Evolutionary conservation across 805 yeast genomes (phyloP), one percentile per base, ranked within the genome.

Genomic region (Saccharomycopsis synnaedendra): DNA sequence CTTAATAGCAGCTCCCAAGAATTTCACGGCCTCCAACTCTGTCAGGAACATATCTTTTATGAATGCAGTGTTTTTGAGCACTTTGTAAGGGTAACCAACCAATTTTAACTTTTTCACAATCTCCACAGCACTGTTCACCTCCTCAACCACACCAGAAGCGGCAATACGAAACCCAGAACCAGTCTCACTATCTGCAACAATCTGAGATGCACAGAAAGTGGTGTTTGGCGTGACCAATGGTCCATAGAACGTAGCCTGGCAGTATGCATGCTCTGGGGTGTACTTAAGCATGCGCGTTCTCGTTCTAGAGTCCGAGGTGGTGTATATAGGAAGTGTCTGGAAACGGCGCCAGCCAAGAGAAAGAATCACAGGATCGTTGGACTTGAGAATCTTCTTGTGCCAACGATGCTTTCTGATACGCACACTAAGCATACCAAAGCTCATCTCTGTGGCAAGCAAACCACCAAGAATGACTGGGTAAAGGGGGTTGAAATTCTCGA

Each of bases 331-430:
- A 47, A 90, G 68, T 0, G 98, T 89, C 66, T 93, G 99, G 69
- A 93, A 94, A 64, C 99, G 75, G 69, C 99, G 80, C 99, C 98
- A 93, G 37, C 99, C 99, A 40, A 93, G 67, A 0, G 97, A 90
- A 43, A 93, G 63, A 47, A 93, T 87, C 55, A 94, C 71, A 1
- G 99, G 98, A 67, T 93, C 99, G 60, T 87, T 94, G 6, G 97
- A 78, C 65, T 93, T 93, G 58, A 93, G 71, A 50, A 94, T 86
- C 73, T 88, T 88, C 62, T 88, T 90, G 67, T 93, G 97, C 99
- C 99, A 93, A 70, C 98, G 80, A 63, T 93, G 99, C 66, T 96
- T 81, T 78, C 96, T 88, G 52, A 93, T 78, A 68, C 97, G 79
- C 43, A 86, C 96, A 60, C 86, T 90, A 68, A 88, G 72, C 59